Evolutionary conservation across 2,329 filamentous ascomycete species (phyloP).

Genomic region (Aspergillus proliferans): DNA sequence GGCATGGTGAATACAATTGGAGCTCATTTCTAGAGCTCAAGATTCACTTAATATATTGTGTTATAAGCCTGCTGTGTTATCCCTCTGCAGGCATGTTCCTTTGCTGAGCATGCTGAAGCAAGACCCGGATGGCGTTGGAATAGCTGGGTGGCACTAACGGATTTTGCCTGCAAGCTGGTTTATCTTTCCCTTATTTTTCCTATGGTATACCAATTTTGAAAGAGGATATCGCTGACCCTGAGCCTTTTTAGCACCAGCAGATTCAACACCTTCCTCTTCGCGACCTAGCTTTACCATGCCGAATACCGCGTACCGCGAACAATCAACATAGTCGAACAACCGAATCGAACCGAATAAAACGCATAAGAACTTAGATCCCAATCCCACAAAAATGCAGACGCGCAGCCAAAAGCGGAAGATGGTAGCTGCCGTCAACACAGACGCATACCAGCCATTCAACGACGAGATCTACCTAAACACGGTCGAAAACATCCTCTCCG

Average conservation of each 20-base stretch:
- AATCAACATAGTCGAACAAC: background rate
- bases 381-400: background rate
- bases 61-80: too few relatives aligned
- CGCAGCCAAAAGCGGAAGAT: background rate
- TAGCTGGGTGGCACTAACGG: too few relatives aligned
- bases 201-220: too few relatives aligned
- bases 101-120: too few relatives aligned
- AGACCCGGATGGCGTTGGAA: too few relatives aligned
- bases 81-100: too few relatives aligned
- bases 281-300: background rate
- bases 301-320: background rate
- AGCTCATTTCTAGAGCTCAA: too few relatives aligned
- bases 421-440: conserved; percentile 7
- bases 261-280: background rate
- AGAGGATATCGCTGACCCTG: background rate
- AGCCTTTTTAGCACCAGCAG: background rate
- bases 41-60: too few relatives aligned
- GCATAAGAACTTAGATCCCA: background rate
- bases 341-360: background rate
- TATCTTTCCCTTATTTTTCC: too few relatives aligned
- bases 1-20: too few relatives aligned
- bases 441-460: conserved; percentile 17
- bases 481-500: conserved; percentile 19
- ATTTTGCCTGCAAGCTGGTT: too few relatives aligned
- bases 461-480: conserved; percentile 10